A percentile compares a stretch with the other conserved stretches of the same genome.
These are phyloP conservation scores for Spiraea crenata DNA, from an alignment of 331 rosid genomes.

Conservation along the genomic window DNA sequence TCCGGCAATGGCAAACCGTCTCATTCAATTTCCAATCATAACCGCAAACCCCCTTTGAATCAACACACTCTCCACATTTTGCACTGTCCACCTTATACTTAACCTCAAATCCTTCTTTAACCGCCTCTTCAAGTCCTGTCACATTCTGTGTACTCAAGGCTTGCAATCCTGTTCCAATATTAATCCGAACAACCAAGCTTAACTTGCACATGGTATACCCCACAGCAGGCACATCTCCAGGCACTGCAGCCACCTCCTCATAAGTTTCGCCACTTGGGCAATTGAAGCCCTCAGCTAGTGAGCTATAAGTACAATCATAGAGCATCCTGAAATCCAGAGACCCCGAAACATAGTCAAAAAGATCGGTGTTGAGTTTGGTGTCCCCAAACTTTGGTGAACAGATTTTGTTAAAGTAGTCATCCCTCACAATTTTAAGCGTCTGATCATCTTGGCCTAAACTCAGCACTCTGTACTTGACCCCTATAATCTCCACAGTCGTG, in stretches of 20 bases:
- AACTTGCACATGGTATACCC: neutral
- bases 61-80: constrained; percentile 33
- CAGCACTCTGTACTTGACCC: constrained; percentile 37
- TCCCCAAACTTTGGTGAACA: constrained; percentile 33
- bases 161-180: neutral
- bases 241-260: neutral
- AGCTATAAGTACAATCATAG: constrained; percentile 25
- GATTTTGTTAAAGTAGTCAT: constrained; percentile 31
- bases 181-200: constrained; percentile 29
- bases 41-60: constrained; percentile 37
- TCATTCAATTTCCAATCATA: constrained; percentile 8
- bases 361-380: constrained; percentile 32
- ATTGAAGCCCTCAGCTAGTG: fast-evolving
- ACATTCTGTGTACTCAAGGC: neutral
- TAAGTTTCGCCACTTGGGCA: constrained; percentile 15
- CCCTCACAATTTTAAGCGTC: constrained; percentile 39
- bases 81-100: constrained; percentile 29
- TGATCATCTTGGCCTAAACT: neutral
- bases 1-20: constrained; percentile 34
- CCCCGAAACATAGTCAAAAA: constrained; percentile 23
- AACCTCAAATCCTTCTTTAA: constrained; percentile 40
- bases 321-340: constrained; percentile 26
- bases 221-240: too few relatives aligned
- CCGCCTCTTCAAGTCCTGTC: neutral
- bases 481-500: constrained; percentile 28